Base-by-base conservation (phyloP, 352 stramenopile species). In the Peronospora farinosa region DNA sequence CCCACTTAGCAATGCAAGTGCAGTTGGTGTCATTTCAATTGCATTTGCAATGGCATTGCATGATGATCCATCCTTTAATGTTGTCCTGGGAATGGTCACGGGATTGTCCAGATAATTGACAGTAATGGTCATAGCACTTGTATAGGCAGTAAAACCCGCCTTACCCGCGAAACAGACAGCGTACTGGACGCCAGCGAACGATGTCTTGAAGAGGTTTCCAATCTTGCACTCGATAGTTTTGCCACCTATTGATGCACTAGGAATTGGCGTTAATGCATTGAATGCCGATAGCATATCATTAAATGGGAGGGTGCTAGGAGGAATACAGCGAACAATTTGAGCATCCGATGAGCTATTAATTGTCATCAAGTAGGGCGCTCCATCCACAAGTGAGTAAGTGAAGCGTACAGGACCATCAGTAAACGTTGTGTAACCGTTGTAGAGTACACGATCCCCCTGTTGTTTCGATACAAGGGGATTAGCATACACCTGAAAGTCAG, bases 401-500 rank as follows among this genome's bases (percentile, higher is more conserved):
- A 60, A 54, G 2, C 27, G 30, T 46, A 2, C 15, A 35, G 27
- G 39, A 9, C 51, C 54, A 0, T 67, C 51, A 6, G 47, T 12
- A 32, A 67, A 57, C 9, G 47, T 50, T 6, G 60, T 42, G 30
- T 61, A 62, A 13, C 51, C 57, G 38, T 73, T 51, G 36, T 68
- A 78, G 2, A 67, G 25, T 7, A 78, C 57, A 12, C 10, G 47
- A 7, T n/a, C 15, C 9, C 48, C 47, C 19, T 21, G n/a, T 10
- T 59, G 33, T 2, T 15, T 13, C 0, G 50, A 62, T 17, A 66
- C 40, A 23, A 72, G 40, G 1, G 59, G 69, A 2, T 58, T 67
- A 0, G 57, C 69, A 27, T 69, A 66, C 2, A 75, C 32, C 17
- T 73, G 50, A 21, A 74, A 68, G 30, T 65, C 40, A 33, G 58